phyloP scores from a whole-genome alignment of 345 rosid genomes.

The Litchi chinensis region DNA sequence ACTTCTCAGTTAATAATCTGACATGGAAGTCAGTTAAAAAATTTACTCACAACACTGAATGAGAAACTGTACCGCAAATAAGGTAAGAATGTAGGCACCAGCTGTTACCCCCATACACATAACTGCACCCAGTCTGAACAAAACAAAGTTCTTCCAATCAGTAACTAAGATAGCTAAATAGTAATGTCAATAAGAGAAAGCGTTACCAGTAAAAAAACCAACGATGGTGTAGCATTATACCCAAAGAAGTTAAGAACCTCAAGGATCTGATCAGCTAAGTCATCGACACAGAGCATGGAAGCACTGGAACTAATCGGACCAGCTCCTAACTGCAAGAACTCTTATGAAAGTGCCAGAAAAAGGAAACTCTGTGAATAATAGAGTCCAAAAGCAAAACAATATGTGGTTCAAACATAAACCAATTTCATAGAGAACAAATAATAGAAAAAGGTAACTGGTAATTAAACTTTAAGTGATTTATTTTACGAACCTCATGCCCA shows the following conservation, averaged over 20 bases:
- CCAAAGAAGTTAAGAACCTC: constrained; percentile 90
- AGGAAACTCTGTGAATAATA: constrained; percentile 44
- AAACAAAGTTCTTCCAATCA: constrained; percentile 19
- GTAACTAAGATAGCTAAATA: neutral
- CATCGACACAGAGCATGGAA: constrained; percentile 62
- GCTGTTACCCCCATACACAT: constrained; percentile 99
- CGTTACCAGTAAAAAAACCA: neutral
- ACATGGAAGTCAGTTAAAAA: constrained; percentile 1
- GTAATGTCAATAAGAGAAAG: neutral
- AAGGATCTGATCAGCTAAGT: constrained; percentile 88
- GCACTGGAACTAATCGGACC: constrained; percentile 60
- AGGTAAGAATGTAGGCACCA: constrained; percentile 86
- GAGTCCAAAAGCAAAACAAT: constrained; percentile 3
- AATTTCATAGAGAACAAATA: constrained; percentile 13
- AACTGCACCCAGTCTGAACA: constrained; percentile 75
- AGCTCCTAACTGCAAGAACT: constrained; percentile 96
- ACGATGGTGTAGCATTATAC: constrained; percentile 32
- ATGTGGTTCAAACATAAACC: constrained; percentile 5
- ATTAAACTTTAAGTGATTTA: constrained; percentile 27
- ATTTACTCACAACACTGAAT: neutral
- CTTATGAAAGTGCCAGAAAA: constrained; percentile 57
- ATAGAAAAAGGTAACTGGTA: constrained; percentile 1
- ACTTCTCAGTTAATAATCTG: constrained; percentile 18
- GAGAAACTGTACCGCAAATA: constrained; percentile 74
- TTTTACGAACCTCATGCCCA: constrained; percentile 88